These are phyloP conservation scores for Fomitopsis serialis DNA, from an alignment of 768 basidiomycete species.

Conservation along the genomic window DNA sequence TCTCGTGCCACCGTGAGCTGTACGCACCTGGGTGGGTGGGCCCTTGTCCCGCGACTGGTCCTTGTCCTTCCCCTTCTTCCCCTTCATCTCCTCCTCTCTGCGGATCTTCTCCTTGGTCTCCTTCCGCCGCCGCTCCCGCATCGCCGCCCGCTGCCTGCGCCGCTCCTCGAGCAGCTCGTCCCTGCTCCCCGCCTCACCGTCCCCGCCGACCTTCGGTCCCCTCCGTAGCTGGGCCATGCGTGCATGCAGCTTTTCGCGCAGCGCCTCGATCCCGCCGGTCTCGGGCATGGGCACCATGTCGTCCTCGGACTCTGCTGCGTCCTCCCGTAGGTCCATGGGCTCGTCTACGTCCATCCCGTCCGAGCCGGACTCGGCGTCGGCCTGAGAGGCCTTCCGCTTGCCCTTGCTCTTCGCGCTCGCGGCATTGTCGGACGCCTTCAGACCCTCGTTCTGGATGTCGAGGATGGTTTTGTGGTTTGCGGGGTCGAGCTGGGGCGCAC, in stretches of 20 bases:
- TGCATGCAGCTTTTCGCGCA: conserved; percentile 72
- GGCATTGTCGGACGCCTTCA: conserved; percentile 15
- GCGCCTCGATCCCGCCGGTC: conserved; percentile 51
- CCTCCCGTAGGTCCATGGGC: conserved; percentile 32
- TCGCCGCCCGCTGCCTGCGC: conserved; percentile 65
- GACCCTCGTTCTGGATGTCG: conserved; percentile 64
- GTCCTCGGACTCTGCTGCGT: conserved; percentile 24
- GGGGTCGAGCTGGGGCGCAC: conserved; percentile 74
- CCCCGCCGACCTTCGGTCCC: conserved; percentile 20
- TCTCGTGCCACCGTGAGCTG: not conserved
- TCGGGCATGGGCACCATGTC: conserved; percentile 60
- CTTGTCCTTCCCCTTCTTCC: conserved; percentile 41
- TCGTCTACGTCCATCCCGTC: conserved; percentile 34
- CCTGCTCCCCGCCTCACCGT: conserved; percentile 48
- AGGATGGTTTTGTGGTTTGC: conserved; percentile 77
- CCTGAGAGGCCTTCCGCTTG: conserved; percentile 41
- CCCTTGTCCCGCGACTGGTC: conserved; percentile 38
- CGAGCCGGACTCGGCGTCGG: conserved; percentile 25
- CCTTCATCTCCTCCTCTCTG: conserved; percentile 54
- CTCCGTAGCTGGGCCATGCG: conserved; percentile 66
- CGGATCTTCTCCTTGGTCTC: conserved; percentile 81
- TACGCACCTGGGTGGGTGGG: conserved; percentile 48
- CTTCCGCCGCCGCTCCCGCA: conserved; percentile 82
- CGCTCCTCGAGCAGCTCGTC: conserved; percentile 84
- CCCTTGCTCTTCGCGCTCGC: conserved; percentile 29